Base-by-base conservation (phyloP, 345 rosid genomes). In the Eucalyptus tenuipes region DNA sequence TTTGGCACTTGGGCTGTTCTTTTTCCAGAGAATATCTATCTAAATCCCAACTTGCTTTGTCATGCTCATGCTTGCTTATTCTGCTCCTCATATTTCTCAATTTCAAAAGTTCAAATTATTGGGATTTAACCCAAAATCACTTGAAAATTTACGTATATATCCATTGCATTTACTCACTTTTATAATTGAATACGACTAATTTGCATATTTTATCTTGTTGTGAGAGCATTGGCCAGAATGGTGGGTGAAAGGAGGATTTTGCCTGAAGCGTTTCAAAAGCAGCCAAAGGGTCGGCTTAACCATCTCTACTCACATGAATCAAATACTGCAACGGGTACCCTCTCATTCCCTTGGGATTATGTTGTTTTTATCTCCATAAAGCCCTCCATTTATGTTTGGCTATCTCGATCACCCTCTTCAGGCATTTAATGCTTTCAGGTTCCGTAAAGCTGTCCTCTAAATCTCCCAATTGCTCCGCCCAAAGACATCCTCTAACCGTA, bases 241-340 rank as follows among this genome's bases (percentile, higher is more conserved):
- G 92, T 92, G 11, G 95, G 90, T 7, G 94, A 88, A 48, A 96
- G 96, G 42, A 94, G 94, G 88, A 95, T 87, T 87, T 95, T 95
- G 61, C 96, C 48, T 95, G 98, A 87, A 93, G 95, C 3, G 95
- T 91, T 86, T 92, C 94, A 44, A 90, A 88, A 1, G 92, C 95
- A 2, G 88, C 90, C 88, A 95, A 24, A 7, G 44, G 95, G 50
- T 86, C 85, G n/a, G 92, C 92, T 87, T 89, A 82, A 8, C 98
- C 96, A 20, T 91, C 88, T 86, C 85, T 89, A 79, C 91, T 88
- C 10, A 94, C 93, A 14, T 91, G 86, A 64, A 94, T 57, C 1
- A 95, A 96, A 89, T 93, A 95, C 50, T 86, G 91, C 94, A 95
- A 90, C 90, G 94, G 89, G 91, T 95, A 93, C 37, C 96, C 98